Base-by-base conservation (phyloP, 108 stramenopile genomes). In the Epithemia pelagica region DNA sequence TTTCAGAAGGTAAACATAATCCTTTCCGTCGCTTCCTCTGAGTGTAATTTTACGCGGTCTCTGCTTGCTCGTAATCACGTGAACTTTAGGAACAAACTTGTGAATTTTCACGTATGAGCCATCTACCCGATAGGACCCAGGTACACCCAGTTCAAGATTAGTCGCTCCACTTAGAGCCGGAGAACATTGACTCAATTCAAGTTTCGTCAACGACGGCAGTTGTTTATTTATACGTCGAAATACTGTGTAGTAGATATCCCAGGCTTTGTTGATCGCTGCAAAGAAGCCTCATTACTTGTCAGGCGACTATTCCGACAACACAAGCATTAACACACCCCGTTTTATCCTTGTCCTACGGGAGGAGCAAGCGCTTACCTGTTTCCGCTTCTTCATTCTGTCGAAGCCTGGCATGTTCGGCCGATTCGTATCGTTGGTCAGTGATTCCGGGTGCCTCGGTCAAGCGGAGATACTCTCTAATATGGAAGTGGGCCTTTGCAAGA, bases 1-100 rank as follows among this genome's bases (percentile, higher is more conserved):
- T 78, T 99, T 98, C n/a, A 99, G 89, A 20, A 99, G 82, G 68
- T 97, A 99, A 2, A 95, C 80, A 80, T 99, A 99, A 61, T 97
- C 95, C 60, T 88, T 85, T 8, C 99, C 99, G 68, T 99, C 96
- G 69, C 93, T 90, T 23, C 99, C 99, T 59, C 85, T 67, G 33
- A 99, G 75, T 2, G 87, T 84, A n/a, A 98, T 94, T 71, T 96
- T 96, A 30, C 99, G 83, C 23, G 99, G 99, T 62, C 97, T 80
- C 77, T 99, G 99, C 78, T 99, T 99, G 59, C 94, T 97, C 20
- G 94, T 89, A 53, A 99, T 97, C 7, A 99, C 93, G 56, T 92
- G 84, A 24, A 99, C 88, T 58, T 65, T 68, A 0, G 90, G 74
- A 52, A 78, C 69, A 70, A 99, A 97, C 58, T 71, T 68, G n/a